phyloP scores from a whole-genome alignment of 1,139 yeast genomes.

The Zygosaccharomyces pseudobailii region DNA sequence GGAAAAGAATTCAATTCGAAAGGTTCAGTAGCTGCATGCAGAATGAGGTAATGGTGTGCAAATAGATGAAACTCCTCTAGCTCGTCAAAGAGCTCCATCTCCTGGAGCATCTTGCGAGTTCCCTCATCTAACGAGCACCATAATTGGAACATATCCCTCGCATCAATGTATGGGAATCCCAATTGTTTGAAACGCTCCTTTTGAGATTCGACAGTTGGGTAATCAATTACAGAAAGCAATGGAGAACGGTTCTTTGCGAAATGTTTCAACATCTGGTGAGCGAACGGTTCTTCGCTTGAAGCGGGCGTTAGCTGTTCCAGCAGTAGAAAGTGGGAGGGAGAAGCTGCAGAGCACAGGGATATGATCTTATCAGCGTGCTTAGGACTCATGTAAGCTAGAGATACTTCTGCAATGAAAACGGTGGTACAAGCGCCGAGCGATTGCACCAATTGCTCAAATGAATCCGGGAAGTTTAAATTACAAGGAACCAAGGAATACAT shows the following conservation, averaged over 20 bases:
- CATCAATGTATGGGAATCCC: constrained; percentile 48
- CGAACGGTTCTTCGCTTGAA: constrained; percentile 60
- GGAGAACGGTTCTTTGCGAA: constrained; percentile 67
- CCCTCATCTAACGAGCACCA: constrained; percentile 47
- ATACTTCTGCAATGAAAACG: constrained; percentile 76
- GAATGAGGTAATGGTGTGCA: constrained; percentile 68
- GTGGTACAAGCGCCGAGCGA: constrained; percentile 37
- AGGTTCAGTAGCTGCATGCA: constrained; percentile 53
- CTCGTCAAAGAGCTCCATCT: constrained; percentile 72
- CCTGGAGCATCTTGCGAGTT: constrained; percentile 42
- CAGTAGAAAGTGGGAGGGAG: constrained; percentile 57
- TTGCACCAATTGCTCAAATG: constrained; percentile 40
- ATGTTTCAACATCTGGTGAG: constrained; percentile 69
- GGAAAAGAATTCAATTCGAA: constrained; percentile 16
- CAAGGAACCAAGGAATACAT: constrained; percentile 65
- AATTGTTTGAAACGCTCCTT: constrained; percentile 43
- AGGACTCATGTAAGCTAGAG: constrained; percentile 74
- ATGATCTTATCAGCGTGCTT: constrained; percentile 64
- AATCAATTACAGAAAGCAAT: constrained; percentile 54
- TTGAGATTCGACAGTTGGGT: constrained; percentile 52
- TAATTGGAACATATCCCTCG: constrained; percentile 51
- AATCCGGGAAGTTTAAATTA: constrained; percentile 50
- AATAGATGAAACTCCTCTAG: constrained; percentile 77
- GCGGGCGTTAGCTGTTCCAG: constrained; percentile 71
- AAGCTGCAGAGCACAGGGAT: constrained; percentile 41